phyloP scores from a whole-genome alignment of 352 stramenopile genomes.

The Phytophthora idaei region DNA sequence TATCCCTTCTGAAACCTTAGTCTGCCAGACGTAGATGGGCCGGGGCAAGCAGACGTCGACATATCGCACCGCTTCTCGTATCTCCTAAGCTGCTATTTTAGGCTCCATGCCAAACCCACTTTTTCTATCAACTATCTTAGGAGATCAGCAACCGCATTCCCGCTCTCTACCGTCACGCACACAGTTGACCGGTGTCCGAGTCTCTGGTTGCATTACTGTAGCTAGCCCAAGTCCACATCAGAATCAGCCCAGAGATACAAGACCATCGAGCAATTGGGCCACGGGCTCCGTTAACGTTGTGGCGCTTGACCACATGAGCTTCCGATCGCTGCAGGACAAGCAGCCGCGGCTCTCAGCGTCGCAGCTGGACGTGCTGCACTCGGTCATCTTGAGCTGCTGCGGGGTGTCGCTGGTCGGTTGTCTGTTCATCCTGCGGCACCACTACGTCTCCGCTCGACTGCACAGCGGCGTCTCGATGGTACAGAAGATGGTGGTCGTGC shows the following conservation, averaged over 20 bases:
- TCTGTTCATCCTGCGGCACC: slow-evolving; percentile 56
- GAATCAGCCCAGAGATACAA: slow-evolving; percentile 6
- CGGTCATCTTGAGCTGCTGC: slow-evolving; percentile 46
- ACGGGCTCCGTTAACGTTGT: slow-evolving; percentile 30
- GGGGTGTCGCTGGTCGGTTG: slow-evolving; percentile 51
- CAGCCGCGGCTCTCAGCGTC: slow-evolving; percentile 24
- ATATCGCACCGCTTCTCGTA: background rate
- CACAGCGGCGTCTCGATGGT: slow-evolving; percentile 52
- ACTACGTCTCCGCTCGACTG: slow-evolving; percentile 36
- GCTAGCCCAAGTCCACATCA: slow-evolving; percentile 15
- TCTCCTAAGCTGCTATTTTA: slow-evolving; percentile 12
- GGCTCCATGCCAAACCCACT: background rate
- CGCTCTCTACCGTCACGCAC: slow-evolving; percentile 9
- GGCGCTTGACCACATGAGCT: slow-evolving; percentile 21
- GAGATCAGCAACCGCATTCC: slow-evolving; percentile 6
- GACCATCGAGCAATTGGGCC: background rate
- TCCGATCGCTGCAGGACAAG: slow-evolving; percentile 2
- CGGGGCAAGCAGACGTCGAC: slow-evolving; percentile 13
- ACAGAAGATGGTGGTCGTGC: slow-evolving; percentile 76
- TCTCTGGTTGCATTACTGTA: slow-evolving; percentile 9
- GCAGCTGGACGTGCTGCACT: slow-evolving; percentile 38
- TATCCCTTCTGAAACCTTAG: slow-evolving; percentile 31
- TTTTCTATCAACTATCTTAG: slow-evolving; percentile 1
- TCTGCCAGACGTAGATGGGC: slow-evolving; percentile 18
- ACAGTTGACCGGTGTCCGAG: background rate